phyloP scores from a whole-genome alignment of 2,329 filamentous ascomycete species.

The Venturia pyrina region DNA sequence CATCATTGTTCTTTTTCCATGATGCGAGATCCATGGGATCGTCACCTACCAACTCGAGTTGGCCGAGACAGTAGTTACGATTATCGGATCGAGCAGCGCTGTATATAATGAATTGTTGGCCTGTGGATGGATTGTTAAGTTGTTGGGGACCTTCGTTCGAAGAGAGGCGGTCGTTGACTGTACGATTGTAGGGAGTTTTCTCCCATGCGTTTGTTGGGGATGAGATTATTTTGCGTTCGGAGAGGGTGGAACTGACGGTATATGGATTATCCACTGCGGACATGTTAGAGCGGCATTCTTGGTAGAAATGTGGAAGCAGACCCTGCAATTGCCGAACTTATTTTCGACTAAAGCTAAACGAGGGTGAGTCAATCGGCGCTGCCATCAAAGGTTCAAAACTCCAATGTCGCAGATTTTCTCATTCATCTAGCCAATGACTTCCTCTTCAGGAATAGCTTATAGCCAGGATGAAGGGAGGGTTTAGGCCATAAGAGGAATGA shows the following conservation, averaged over 20 bases:
- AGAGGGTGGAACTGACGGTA: slow-evolving; percentile 36
- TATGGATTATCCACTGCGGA: slow-evolving; percentile 32
- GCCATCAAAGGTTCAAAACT: no score
- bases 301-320: no score
- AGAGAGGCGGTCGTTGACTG: slow-evolving; percentile 35
- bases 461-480: no score
- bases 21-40: slow-evolving; percentile 40
- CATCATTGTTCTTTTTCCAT: slow-evolving; percentile 38
- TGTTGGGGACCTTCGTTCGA: slow-evolving; percentile 44
- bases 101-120: slow-evolving; percentile 41
- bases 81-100: slow-evolving; percentile 41
- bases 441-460: no score
- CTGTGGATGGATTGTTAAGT: slow-evolving; percentile 36
- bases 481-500: no score
- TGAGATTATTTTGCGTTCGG: slow-evolving; percentile 37
- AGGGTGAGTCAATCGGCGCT: no score
- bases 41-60: slow-evolving; percentile 38
- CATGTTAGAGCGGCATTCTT: background rate
- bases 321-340: no score
- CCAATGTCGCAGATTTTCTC: no score
- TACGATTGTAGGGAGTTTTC: slow-evolving; percentile 40
- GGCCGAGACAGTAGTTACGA: slow-evolving; percentile 43
- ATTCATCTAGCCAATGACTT: no score
- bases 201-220: slow-evolving; percentile 40
- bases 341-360: no score